Evolutionary conservation across 345 rosid genomes (phyloP).

Genomic region (Zanthoxylum bungeanum): DNA sequence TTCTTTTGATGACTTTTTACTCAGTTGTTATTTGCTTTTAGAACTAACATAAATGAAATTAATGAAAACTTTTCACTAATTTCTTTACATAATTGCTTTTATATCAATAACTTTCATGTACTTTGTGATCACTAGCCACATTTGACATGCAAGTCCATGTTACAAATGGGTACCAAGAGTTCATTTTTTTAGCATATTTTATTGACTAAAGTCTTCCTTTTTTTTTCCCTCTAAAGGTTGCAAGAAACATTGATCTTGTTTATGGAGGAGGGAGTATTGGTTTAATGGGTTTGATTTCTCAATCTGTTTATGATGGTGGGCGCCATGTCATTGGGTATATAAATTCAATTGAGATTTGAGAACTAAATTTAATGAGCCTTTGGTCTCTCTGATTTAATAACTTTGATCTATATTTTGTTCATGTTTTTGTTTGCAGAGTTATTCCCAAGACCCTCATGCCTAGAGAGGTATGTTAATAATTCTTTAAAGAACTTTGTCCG

Average conservation of each 20-base stretch:
- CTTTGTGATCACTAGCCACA: not conserved
- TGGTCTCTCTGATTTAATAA: not conserved
- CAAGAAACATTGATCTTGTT: conserved; percentile 83
- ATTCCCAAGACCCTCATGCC: conserved; percentile 79
- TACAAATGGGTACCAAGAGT: not conserved
- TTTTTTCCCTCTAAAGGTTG: conserved; percentile 41
- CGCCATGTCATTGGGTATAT: conserved; percentile 82
- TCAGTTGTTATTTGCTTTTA: not conserved
- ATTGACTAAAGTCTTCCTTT: not conserved
- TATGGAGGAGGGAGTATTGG: conserved; percentile 98
- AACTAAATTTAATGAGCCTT: not conserved
- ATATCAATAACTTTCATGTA: not conserved
- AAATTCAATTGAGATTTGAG: not conserved
- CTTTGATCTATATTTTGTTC: conserved; percentile 3
- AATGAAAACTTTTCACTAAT: not conserved
- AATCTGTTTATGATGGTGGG: conserved; percentile 80
- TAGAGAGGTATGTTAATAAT: conserved; percentile 48
- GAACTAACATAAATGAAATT: conserved; percentile 3
- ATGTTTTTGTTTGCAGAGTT: conserved; percentile 50
- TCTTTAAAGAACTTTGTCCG: too few species aligned
- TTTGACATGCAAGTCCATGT: not conserved
- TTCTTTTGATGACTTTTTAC: not conserved
- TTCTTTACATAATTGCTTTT: not conserved
- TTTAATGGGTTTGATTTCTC: conserved; percentile 86
- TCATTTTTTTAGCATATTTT: not conserved